A percentile compares a stretch with the other conserved stretches of the same genome.
These are phyloP conservation scores for Erythrophleum fordii DNA, from an alignment of 306 rosid species.

Conservation along the genomic window DNA sequence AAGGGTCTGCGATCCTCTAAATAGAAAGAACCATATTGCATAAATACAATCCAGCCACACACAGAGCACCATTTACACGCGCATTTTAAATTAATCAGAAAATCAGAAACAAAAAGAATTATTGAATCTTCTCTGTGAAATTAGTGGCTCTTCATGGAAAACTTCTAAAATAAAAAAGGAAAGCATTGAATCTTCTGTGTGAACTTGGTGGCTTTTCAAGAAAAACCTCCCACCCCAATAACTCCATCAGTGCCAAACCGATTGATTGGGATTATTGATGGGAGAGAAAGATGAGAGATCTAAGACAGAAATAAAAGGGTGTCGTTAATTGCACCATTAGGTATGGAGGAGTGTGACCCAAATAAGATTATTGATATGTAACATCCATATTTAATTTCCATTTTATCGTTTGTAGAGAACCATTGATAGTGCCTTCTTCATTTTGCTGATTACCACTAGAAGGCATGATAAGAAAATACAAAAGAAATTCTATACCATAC, in stretches of 20 bases:
- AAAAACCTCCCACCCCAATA: neutral
- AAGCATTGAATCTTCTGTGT: neutral
- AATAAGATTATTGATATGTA: neutral
- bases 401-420: neutral
- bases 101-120: neutral
- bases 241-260: neutral
- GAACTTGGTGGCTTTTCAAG: neutral
- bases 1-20: neutral
- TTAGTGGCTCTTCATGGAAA: neutral
- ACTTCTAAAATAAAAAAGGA: neutral
- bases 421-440: neutral
- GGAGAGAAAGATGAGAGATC: neutral
- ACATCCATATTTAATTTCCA: neutral
- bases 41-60: neutral
- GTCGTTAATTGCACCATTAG: neutral
- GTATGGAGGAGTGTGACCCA: neutral
- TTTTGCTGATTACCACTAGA: neutral
- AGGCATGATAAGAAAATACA: neutral
- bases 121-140: neutral
- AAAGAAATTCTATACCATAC: neutral
- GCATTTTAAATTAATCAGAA: neutral
- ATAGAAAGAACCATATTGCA: neutral
- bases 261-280: neutral
- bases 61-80: neutral
- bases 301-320: neutral